Evolutionary conservation across 2,329 filamentous ascomycete genomes (phyloP).

Genomic region (Aspergillus brunneoviolaceus): DNA sequence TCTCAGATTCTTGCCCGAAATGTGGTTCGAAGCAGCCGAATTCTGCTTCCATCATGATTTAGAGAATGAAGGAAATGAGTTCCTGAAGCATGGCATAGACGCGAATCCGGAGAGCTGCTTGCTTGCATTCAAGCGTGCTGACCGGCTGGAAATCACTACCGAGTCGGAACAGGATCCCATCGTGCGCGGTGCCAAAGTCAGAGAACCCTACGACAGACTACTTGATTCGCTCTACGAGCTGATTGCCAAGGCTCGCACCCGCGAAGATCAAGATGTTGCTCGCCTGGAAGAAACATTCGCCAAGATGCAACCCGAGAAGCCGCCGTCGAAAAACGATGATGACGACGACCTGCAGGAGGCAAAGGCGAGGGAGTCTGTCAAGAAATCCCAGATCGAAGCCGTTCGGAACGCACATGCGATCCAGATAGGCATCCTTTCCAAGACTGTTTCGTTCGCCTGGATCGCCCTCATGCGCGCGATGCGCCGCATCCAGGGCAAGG

Average conservation of each 20-base stretch:
- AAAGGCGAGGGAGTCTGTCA: constrained; percentile 52
- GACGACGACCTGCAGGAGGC: constrained; percentile 55
- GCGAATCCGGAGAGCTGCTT: constrained; percentile 94
- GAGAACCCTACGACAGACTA: constrained; percentile 79
- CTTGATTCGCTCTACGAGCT: constrained; percentile 86
- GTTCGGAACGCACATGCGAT: constrained; percentile 66
- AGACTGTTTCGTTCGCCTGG: constrained; percentile 90
- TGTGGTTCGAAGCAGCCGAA: constrained; percentile 93
- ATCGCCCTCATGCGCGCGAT: constrained; percentile 92
- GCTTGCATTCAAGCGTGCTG: constrained; percentile 83
- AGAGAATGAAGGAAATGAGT: constrained; percentile 69
- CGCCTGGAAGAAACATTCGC: constrained; percentile 57
- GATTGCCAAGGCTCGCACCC: constrained; percentile 67
- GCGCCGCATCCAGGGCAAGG: constrained; percentile 86
- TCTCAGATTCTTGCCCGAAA: constrained; percentile 88
- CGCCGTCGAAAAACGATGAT: constrained; percentile 48
- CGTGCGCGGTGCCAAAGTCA: constrained; percentile 68
- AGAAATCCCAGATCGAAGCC: constrained; percentile 56
- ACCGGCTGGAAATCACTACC: constrained; percentile 78
- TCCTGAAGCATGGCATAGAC: constrained; percentile 76
- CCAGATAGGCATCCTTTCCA: constrained; percentile 74
- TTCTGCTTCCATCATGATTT: constrained; percentile 83
- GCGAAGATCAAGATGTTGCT: constrained; percentile 62
- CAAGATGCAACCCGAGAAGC: constrained; percentile 39
- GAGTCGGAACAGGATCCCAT: constrained; percentile 69